Conservation (phyloP, 768 basidiomycete genomes). For the Tricholomella constricta region DNA sequence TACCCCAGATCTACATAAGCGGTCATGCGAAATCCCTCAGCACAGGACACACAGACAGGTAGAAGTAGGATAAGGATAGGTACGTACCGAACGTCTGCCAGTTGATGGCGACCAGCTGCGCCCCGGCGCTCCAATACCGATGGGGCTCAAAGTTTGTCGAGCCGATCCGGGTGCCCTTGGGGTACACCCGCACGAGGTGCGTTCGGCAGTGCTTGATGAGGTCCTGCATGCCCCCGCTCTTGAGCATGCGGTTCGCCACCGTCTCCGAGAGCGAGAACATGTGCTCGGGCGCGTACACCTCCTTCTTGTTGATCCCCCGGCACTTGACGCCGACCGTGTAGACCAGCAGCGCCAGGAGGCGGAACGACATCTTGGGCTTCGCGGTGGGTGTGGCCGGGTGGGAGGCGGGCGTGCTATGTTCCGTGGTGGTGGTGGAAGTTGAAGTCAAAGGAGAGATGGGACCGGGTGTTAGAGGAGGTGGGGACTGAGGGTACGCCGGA, state of each 20-base stretch:
- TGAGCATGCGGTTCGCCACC: slow-evolving; percentile 75
- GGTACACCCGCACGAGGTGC: slow-evolving; percentile 88
- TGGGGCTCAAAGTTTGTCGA: slow-evolving; percentile 93
- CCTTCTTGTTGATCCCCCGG: slow-evolving; percentile 88
- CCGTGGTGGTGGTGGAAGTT: background rate
- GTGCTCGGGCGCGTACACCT: slow-evolving; percentile 82
- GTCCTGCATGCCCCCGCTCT: slow-evolving; percentile 33
- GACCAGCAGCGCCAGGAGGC: slow-evolving; percentile 78
- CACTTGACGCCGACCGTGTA: slow-evolving; percentile 98
- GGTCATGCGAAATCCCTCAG: too few species aligned
- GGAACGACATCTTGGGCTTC: slow-evolving; percentile 75
- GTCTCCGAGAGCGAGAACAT: slow-evolving; percentile 93
- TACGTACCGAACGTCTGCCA: slow-evolving; percentile 92
- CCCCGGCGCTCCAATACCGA: slow-evolving; percentile 88
- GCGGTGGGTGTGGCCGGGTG: slow-evolving; percentile 21
- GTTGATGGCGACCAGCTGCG: slow-evolving; percentile 92
- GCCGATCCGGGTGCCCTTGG: slow-evolving; percentile 78
- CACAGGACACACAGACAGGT: too few species aligned
- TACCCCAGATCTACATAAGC: slow-evolving; percentile 72
- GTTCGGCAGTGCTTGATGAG: slow-evolving; percentile 89
- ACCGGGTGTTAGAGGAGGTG: background rate
- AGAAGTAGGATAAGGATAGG: too few species aligned
- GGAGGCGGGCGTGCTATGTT: background rate
- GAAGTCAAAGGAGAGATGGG: background rate
- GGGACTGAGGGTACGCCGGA: background rate